A percentile compares a stretch with the other conserved stretches of the same genome.
Evolutionary conservation across 805 yeast genomes (phyloP).

Genomic region (Saturnispora galanensis): DNA sequence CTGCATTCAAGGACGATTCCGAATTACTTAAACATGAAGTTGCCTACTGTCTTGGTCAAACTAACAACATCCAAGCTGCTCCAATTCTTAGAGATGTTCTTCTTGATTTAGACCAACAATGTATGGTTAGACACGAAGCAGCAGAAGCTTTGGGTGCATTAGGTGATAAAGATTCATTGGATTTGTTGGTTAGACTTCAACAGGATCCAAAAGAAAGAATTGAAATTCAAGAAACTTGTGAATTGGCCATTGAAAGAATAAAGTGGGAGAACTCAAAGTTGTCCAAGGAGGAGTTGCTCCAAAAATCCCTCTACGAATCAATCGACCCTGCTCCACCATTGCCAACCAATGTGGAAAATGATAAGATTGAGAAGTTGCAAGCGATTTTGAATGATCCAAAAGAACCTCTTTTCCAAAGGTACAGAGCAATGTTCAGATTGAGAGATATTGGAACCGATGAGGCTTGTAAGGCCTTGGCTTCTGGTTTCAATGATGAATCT

Average conservation of each 20-base stretch:
- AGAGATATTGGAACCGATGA: slow-evolving; percentile 92
- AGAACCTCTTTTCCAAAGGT: slow-evolving; percentile 81
- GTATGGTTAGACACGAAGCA: slow-evolving; percentile 98
- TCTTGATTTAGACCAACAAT: slow-evolving; percentile 56
- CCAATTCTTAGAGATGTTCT: slow-evolving; percentile 67
- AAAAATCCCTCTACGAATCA: slow-evolving; percentile 68
- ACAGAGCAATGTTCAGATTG: slow-evolving; percentile 96
- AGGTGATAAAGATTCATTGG: slow-evolving; percentile 68
- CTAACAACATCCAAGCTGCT: slow-evolving; percentile 72
- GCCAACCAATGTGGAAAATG: slow-evolving; percentile 40
- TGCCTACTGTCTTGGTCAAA: slow-evolving; percentile 95
- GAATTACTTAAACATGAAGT: slow-evolving; percentile 95
- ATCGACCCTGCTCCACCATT: slow-evolving; percentile 99
- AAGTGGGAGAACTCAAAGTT: slow-evolving; percentile 76
- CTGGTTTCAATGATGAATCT: slow-evolving; percentile 82
- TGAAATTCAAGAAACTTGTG: slow-evolving; percentile 95
- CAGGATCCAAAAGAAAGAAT: slow-evolving; percentile 60
- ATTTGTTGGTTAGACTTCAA: slow-evolving; percentile 51
- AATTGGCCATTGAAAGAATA: slow-evolving; percentile 90
- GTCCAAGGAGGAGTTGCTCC: slow-evolving; percentile 59
- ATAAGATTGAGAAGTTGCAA: slow-evolving; percentile 58
- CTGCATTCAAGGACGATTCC: slow-evolving; percentile 68
- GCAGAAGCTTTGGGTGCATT: slow-evolving; percentile 98
- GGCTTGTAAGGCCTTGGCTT: slow-evolving; percentile 84
- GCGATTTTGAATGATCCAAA: slow-evolving; percentile 63